Conservation (phyloP, 768 basidiomycete genomes). For the Kondoa malvinella region DNA sequence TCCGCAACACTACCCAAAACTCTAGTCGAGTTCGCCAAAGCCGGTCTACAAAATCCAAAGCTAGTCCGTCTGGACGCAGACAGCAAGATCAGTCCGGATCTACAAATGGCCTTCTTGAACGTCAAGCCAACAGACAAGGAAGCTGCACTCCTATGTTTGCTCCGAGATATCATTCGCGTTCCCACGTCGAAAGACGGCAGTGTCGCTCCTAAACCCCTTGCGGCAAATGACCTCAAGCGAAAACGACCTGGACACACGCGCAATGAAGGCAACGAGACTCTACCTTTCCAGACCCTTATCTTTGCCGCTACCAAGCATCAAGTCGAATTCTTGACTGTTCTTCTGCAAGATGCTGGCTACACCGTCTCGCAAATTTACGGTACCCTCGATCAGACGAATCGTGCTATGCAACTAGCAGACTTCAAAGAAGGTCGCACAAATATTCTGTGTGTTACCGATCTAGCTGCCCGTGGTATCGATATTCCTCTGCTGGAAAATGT, state of each 20-base stretch:
- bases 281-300: conserved; percentile 77
- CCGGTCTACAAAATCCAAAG: conserved; percentile 80
- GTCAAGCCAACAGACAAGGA: conserved; percentile 89
- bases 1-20: conserved; percentile 92
- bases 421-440: conserved; percentile 66
- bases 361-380: conserved; percentile 88
- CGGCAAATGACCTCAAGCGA: conserved; percentile 34
- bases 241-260: conserved; percentile 30
- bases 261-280: conserved; percentile 28
- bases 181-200: conserved; percentile 34
- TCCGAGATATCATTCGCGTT: conserved; percentile 72
- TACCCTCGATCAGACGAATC: conserved; percentile 77
- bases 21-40: conserved; percentile 95
- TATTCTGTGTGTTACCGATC: conserved; percentile 88
- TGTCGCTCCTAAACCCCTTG: conserved; percentile 35
- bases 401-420: conserved; percentile 72
- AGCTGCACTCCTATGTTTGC: conserved; percentile 61
- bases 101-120: conserved; percentile 85
- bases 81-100: conserved; percentile 81
- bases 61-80: conserved; percentile 92
- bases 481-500: conserved; percentile 93
- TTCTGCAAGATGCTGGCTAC: conserved; percentile 67
- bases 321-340: conserved; percentile 73
- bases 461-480: conserved; percentile 94
- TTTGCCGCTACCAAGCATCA: conserved; percentile 97